phyloP scores from a whole-genome alignment of 257 asterid genomes.

The Pogostemon cablin region DNA sequence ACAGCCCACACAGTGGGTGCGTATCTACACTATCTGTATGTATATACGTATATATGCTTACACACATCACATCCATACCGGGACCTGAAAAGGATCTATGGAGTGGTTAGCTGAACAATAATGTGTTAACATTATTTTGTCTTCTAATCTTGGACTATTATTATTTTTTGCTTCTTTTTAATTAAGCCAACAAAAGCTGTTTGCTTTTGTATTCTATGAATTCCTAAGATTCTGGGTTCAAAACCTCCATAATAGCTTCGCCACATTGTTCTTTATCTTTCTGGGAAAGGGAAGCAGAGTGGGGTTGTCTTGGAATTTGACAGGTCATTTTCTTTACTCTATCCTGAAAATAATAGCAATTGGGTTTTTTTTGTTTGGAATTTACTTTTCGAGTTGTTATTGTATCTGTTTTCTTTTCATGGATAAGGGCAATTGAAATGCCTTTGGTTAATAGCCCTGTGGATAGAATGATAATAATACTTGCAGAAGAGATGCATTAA shows the following conservation, averaged over 20 bases:
- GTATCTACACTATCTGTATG: constrained; percentile 2
- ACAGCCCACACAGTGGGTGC: background rate
- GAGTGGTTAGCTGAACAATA: constrained; percentile 42
- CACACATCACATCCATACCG: background rate
- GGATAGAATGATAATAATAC: background rate
- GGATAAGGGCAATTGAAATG: constrained; percentile 10
- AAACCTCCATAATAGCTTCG: constrained; percentile 30
- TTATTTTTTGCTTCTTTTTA: constrained; percentile 26
- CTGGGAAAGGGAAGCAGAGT: constrained; percentile 29
- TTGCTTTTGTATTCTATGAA: constrained; percentile 34
- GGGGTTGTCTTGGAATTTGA: constrained; percentile 21
- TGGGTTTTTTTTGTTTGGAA: background rate
- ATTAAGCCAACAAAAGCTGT: constrained; percentile 32
- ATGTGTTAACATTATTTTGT: constrained; percentile 18
- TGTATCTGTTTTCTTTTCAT: constrained; percentile 10
- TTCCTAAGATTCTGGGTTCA: constrained; percentile 35
- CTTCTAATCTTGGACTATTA: constrained; percentile 33
- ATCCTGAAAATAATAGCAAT: constrained; percentile 18
- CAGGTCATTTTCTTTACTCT: constrained; percentile 31
- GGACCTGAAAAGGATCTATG: constrained; percentile 2
- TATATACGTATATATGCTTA: background rate
- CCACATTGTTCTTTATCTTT: constrained; percentile 28
- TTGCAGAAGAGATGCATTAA: constrained; percentile 18
- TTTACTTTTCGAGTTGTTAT: constrained; percentile 7
- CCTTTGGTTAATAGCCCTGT: background rate